Evolutionary conservation across 208 protist species (phyloP), one percentile per base, ranked within the genome.

Genomic region (Trichomonas gallinae): DNA sequence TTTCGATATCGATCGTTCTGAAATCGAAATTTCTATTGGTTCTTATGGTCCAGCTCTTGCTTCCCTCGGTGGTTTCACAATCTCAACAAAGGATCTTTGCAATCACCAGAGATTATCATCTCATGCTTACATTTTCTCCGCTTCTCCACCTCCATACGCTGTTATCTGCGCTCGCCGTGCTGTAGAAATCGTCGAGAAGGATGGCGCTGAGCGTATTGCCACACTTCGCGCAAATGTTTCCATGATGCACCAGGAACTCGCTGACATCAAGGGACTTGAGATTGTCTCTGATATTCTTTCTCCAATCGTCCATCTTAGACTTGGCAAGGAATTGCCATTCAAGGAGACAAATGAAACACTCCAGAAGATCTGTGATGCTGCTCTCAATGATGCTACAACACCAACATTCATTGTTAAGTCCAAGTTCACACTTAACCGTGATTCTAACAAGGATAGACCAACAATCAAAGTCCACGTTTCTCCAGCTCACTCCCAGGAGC

Each of bases 121-220:
- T 31, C 97, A 98, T 0, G 99, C 98, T 46, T 99, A 99, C 97
- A 98, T 98, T 72, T 99, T 99, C 97, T 99, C 98, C 26, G 99
- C 99, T 11, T 99, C 99, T 10, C 97, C 99, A 15, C 99, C 99
- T 21, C 98, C 99, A 17, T 99, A 99, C 97, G 96, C 99, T 10
- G 98, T 98, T 3, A 97, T 98, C 2, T 98, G 98, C 21, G 98
- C 98, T 26, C 98, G 97, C 17, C 97, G 97, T 58, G 98, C 98
- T 4, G 96, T 99, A 21, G 96, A 97, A 0, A 96, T 98, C 13
- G 97, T 99, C 4, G 97, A 98, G n/a, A 42, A 72, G 15, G 87
- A 96, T 85, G 93, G 93, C 17, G 44, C 44, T 40, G 87, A 87
- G 36, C 45, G 42, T 31, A 83, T 96, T 44, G 11, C 4, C 6